phyloP scores from a whole-genome alignment of 768 basidiomycete genomes.

The Mycena latifolia region DNA sequence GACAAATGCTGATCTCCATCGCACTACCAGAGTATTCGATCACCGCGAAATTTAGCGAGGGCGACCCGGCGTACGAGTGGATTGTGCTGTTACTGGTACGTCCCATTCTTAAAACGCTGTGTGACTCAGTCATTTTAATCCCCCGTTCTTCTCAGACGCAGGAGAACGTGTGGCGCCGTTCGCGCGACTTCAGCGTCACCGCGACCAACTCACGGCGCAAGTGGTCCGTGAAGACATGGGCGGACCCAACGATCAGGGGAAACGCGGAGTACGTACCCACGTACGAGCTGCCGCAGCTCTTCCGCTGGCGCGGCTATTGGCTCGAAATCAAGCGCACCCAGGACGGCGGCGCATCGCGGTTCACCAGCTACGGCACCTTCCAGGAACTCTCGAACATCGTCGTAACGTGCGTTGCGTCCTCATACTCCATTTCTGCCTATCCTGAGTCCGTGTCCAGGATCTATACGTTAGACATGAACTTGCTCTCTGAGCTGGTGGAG shows the following conservation, averaged over 20 bases:
- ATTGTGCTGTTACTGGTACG: slow-evolving; percentile 56
- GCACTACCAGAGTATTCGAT: slow-evolving; percentile 53
- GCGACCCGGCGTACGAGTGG: slow-evolving; percentile 65
- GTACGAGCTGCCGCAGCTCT: slow-evolving; percentile 54
- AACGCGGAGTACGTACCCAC: slow-evolving; percentile 59
- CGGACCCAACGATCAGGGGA: slow-evolving; percentile 34
- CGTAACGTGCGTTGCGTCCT: slow-evolving; percentile 47
- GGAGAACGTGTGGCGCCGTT: slow-evolving; percentile 56
- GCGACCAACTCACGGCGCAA: slow-evolving; percentile 51
- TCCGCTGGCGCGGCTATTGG: slow-evolving; percentile 59
- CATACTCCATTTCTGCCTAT: background rate
- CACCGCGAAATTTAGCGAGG: slow-evolving; percentile 58
- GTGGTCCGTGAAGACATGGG: slow-evolving; percentile 23
- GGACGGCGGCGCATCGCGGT: slow-evolving; percentile 20
- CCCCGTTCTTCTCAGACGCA: too few species aligned
- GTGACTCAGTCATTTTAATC: too few species aligned
- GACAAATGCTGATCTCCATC: too few species aligned
- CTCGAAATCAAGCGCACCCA: slow-evolving; percentile 47
- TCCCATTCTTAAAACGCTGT: background rate
- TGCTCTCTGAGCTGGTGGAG: slow-evolving; percentile 55
- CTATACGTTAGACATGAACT: slow-evolving; percentile 56
- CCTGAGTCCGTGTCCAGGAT: slow-evolving; percentile 44
- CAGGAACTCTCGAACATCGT: slow-evolving; percentile 25
- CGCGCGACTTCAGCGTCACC: slow-evolving; percentile 53
- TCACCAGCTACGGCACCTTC: background rate